These are phyloP conservation scores for Ustilago bromivora DNA, from an alignment of 1,284 basidiomycete species.

Conservation along the genomic window DNA sequence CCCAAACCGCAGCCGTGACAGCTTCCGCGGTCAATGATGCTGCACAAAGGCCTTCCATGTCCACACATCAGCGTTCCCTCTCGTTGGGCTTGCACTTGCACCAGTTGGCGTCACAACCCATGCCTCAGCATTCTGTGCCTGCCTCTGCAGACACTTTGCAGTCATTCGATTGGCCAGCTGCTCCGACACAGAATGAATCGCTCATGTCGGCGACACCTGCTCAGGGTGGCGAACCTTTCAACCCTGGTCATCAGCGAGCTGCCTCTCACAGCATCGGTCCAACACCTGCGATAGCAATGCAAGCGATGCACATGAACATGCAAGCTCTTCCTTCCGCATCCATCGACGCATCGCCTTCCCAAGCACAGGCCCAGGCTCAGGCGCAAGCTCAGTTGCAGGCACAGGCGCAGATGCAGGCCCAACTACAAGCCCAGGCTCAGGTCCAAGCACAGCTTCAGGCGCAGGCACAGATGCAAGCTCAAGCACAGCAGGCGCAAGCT, in stretches of 20 bases:
- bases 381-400: conserved; percentile 17
- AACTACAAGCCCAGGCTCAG: conserved; percentile 19
- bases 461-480: conserved; percentile 27
- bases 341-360: conserved; percentile 22
- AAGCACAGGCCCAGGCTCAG: conserved; percentile 18
- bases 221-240: conserved; percentile 22
- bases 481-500: conserved; percentile 33
- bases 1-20: neutral
- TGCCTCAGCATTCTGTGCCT: conserved; percentile 37
- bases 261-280: conserved; percentile 42
- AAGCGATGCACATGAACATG: conserved; percentile 33
- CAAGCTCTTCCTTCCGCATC: conserved; percentile 16
- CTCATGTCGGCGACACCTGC: conserved; percentile 38
- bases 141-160: conserved; percentile 36
- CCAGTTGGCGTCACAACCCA: conserved; percentile 29
- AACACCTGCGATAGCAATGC: conserved; percentile 20
- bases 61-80: conserved; percentile 46
- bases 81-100: conserved; percentile 48
- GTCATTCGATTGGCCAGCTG: conserved; percentile 40
- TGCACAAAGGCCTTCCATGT: conserved; percentile 26
- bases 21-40: conserved; percentile 18
- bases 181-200: conserved; percentile 32
- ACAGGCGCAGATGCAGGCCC: conserved; percentile 24
- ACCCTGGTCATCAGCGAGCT: conserved; percentile 29
- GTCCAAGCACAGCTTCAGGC: conserved; percentile 30